Conservation (phyloP, 148 eudicot species). For the Silene uniflora region DNA sequence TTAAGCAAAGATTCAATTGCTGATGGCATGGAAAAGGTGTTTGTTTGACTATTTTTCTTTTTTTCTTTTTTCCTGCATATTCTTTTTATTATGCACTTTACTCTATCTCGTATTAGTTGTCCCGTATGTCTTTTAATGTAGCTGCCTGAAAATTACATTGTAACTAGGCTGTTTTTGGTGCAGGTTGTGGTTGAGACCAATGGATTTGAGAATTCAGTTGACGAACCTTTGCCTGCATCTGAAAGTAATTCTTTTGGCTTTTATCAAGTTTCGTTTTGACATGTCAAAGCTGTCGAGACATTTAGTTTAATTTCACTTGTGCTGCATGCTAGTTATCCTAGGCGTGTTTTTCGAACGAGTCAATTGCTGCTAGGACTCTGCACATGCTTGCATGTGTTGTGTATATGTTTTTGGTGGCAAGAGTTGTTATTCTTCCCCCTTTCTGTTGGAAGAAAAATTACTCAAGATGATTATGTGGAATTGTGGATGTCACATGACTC, state of each 20-base stretch:
- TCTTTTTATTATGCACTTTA: background rate
- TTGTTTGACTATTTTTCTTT: background rate
- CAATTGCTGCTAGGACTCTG: background rate
- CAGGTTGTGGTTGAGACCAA: conserved; percentile 45
- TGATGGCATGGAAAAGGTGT: conserved; percentile 52
- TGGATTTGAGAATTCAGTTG: conserved; percentile 31
- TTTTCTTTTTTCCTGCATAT: background rate
- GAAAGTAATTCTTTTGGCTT: conserved; percentile 41
- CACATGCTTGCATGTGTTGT: background rate
- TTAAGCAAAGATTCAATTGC: conserved; percentile 29
- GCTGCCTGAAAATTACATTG: background rate
- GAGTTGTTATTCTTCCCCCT: background rate
- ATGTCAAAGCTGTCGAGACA: background rate
- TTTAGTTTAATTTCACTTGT: background rate
- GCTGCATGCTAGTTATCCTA: background rate
- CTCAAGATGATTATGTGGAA: background rate
- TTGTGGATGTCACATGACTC: too few species aligned
- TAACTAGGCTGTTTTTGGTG: conserved; percentile 21
- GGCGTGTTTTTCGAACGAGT: background rate
- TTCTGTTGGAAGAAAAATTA: background rate
- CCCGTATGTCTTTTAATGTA: background rate
- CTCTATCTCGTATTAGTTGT: background rate
- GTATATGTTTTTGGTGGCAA: background rate
- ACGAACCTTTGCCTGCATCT: conserved; percentile 29
- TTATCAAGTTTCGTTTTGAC: background rate